A percentile compares a stretch with the other conserved stretches of the same genome.
phyloP scores from a whole-genome alignment of 441 rosid genomes.

The Melastoma candidum region DNA sequence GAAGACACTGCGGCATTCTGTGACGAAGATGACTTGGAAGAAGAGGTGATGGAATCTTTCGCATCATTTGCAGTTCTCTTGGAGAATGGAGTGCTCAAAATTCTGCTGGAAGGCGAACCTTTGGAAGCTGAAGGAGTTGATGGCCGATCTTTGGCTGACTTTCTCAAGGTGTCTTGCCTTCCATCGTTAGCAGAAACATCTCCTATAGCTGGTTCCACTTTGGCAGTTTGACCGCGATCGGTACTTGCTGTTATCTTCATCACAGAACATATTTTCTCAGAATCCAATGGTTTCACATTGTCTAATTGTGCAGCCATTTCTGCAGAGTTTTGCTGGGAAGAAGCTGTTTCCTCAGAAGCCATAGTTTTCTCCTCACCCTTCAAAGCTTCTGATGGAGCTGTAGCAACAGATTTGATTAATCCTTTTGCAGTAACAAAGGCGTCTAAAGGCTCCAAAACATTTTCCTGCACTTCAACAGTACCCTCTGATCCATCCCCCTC shows the following conservation, averaged over 20 bases:
- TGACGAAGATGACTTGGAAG: slow-evolving; percentile 10
- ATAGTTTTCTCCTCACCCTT: slow-evolving; percentile 1
- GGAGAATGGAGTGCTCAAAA: slow-evolving; percentile 8
- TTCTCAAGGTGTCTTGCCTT: slow-evolving; percentile 4
- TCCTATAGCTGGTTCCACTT: slow-evolving; percentile 4
- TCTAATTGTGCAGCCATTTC: background rate
- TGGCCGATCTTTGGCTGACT: slow-evolving; percentile 3
- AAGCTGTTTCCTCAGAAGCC: slow-evolving; percentile 8
- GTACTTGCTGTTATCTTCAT: background rate
- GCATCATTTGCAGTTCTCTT: slow-evolving; percentile 9
- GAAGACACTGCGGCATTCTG: slow-evolving; percentile 8
- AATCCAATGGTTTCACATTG: slow-evolving; percentile 6
- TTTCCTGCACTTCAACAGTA: slow-evolving; percentile 2
- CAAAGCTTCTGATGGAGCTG: slow-evolving; percentile 1
- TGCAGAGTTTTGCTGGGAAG: slow-evolving; percentile 1
- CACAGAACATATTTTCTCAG: slow-evolving; percentile 3
- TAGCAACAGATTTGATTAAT: slow-evolving; percentile 4
- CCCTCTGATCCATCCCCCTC: slow-evolving; percentile 6
- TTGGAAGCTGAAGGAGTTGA: slow-evolving; percentile 5
- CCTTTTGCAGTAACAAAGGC: slow-evolving; percentile 2
- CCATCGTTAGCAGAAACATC: slow-evolving; percentile 4
- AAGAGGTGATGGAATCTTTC: slow-evolving; percentile 8
- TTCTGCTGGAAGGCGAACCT: slow-evolving; percentile 10
- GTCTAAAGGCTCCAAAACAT: background rate
- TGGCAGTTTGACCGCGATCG: background rate